Conservation (phyloP, 768 basidiomycete species). For the Rhizopogon sp. region DNA sequence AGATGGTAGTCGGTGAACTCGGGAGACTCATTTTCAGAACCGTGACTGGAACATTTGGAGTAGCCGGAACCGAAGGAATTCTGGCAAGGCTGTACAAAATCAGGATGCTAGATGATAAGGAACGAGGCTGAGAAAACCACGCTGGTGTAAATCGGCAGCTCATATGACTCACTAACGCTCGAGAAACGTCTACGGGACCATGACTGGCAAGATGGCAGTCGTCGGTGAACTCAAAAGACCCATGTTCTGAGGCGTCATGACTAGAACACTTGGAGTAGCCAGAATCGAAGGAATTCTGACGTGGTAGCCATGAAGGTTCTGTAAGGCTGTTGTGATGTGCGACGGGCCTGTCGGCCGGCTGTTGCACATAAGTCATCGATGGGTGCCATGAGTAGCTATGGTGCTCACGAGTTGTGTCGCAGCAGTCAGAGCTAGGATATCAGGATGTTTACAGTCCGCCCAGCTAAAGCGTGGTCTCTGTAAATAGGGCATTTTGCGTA, state of each 20-base stretch:
- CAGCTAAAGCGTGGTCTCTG: neutral
- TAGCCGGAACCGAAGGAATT: neutral
- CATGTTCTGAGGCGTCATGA: neutral
- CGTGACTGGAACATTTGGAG: neutral
- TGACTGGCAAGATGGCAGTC: neutral
- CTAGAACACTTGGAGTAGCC: neutral
- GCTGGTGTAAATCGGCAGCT: neutral
- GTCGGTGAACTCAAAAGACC: neutral
- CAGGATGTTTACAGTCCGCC: neutral
- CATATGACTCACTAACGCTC: neutral
- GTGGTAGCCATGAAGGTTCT: constrained; percentile 1
- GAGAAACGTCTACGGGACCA: neutral
- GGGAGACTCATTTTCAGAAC: neutral
- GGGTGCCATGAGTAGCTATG: neutral
- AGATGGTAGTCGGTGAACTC: neutral
- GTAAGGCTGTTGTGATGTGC: neutral
- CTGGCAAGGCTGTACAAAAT: neutral
- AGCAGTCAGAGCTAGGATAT: constrained; percentile 1
- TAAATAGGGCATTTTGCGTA: neutral
- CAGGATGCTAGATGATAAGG: neutral
- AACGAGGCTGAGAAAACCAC: neutral
- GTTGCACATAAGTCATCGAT: neutral
- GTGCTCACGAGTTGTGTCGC: constrained; percentile 1
- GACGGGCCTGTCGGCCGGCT: neutral
- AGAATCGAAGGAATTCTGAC: neutral